Evolutionary conservation across 495 filamentous ascomycete genomes (phyloP).

Genomic region (Geopyxis carbonaria): DNA sequence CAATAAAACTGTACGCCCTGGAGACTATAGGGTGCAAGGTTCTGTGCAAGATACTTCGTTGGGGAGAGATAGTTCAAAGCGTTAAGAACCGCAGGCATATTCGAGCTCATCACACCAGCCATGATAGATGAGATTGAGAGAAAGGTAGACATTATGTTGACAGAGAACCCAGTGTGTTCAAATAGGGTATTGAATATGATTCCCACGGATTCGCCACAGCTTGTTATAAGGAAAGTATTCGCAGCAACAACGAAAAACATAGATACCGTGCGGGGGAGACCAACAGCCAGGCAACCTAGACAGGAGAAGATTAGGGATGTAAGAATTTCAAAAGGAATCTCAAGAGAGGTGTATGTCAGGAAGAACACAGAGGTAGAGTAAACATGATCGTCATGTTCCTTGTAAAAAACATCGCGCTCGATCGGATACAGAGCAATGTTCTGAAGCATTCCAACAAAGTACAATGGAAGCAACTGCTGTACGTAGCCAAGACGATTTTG

Average conservation of each 20-base stretch:
- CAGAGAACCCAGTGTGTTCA: conserved; percentile 53
- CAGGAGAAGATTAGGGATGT: conserved; percentile 46
- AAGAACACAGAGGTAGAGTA: conserved; percentile 55
- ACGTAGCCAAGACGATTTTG: conserved; percentile 56
- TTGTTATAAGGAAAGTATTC: conserved; percentile 55
- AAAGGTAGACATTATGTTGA: conserved; percentile 48
- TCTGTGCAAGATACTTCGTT: conserved; percentile 47
- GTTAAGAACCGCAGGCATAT: conserved; percentile 47
- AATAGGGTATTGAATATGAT: conserved; percentile 68
- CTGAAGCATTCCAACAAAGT: conserved; percentile 61
- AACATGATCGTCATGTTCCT: conserved; percentile 48
- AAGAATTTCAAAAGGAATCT: conserved; percentile 51
- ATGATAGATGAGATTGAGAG: conserved; percentile 49
- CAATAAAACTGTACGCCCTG: conserved; percentile 42
- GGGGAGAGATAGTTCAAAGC: conserved; percentile 53
- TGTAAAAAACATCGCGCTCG: conserved; percentile 57
- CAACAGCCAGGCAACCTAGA: conserved; percentile 41
- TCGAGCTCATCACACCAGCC: conserved; percentile 48
- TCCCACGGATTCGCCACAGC: conserved; percentile 55
- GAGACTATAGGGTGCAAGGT: conserved; percentile 43
- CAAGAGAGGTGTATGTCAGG: conserved; percentile 44
- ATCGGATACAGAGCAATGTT: conserved; percentile 48
- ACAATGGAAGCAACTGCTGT: conserved; percentile 50
- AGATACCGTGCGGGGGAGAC: conserved; percentile 39
- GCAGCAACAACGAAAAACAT: conserved; percentile 50